Evolutionary conservation across 2,329 filamentous ascomycete species (phyloP).

Genomic region (Aspergillus sp.): DNA sequence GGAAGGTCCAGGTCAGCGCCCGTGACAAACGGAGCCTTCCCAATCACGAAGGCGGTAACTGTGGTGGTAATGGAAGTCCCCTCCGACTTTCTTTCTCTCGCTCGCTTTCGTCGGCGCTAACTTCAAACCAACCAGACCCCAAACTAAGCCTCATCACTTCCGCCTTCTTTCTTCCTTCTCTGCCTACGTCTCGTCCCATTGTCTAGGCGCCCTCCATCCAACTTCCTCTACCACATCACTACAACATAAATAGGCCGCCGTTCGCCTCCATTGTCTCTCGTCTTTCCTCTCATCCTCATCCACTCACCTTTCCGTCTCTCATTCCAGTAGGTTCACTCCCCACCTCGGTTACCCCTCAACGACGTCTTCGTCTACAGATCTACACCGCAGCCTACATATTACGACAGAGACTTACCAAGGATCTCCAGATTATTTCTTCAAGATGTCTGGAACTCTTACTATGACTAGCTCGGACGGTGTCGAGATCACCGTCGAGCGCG

Average conservation of each 20-base stretch:
- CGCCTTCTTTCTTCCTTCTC: background rate
- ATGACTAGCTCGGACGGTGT: conserved; percentile 27
- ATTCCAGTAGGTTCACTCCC: background rate
- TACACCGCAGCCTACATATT: background rate
- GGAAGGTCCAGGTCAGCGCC: too few relatives aligned
- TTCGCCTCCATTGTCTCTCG: background rate
- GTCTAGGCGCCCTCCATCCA: background rate
- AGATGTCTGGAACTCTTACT: conserved; percentile 1
- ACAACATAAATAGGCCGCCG: background rate
- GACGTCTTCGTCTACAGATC: too few relatives aligned
- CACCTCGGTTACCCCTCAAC: background rate
- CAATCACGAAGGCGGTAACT: background rate
- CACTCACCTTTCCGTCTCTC: background rate
- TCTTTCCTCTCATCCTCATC: background rate
- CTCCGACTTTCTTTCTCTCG: background rate
- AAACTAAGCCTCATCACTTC: conserved; percentile 1
- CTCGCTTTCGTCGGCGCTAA: background rate
- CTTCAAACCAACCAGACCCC: background rate
- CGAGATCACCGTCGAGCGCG: conserved; percentile 60
- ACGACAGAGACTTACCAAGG: background rate
- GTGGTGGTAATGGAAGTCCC: background rate
- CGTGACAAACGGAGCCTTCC: too few relatives aligned
- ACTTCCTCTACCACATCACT: background rate
- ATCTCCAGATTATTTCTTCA: background rate
- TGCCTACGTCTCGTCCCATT: background rate